These are phyloP conservation scores for Pyrenula massariospora DNA, from an alignment of 495 filamentous ascomycete species.

Conservation along the genomic window DNA sequence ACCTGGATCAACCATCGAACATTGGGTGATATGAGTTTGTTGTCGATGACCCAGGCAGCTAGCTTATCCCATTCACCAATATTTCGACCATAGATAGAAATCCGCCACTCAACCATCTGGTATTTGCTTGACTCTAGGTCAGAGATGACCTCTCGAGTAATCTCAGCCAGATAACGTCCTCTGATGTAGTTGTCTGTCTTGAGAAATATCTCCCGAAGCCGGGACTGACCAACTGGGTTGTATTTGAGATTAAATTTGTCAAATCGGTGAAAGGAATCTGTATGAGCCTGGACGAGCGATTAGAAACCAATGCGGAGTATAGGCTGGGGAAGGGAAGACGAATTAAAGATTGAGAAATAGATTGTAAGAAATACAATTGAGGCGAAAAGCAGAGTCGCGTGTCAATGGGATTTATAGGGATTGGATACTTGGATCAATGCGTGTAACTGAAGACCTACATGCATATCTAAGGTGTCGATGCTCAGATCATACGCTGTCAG, in stretches of 20 bases:
- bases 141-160: constrained; percentile 95
- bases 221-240: constrained; percentile 92
- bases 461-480: constrained; percentile 98
- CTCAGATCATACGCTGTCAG: constrained; percentile 94
- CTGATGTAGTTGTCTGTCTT: constrained; percentile 98
- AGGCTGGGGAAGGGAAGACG: neutral
- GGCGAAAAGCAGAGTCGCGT: neutral
- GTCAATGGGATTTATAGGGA: neutral
- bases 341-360: constrained; percentile 2
- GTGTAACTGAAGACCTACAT: constrained; percentile 41
- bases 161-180: constrained; percentile 90
- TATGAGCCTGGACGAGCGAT: constrained; percentile 57
- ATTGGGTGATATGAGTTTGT: constrained; percentile 94
- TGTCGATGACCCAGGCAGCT: constrained; percentile 96
- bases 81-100: constrained; percentile 87
- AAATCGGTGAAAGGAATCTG: constrained; percentile 95
- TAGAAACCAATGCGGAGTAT: neutral
- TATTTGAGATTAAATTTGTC: constrained; percentile 99
- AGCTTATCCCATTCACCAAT: constrained; percentile 97
- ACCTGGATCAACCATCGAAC: constrained; percentile 90
- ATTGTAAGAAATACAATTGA: constrained; percentile 6
- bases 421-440: neutral
- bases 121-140: constrained; percentile 98
- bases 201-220: constrained; percentile 87
- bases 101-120: constrained; percentile 98